Evolutionary conservation across 495 filamentous ascomycete species (phyloP).

Genomic region (Penicillium roqueforti): DNA sequence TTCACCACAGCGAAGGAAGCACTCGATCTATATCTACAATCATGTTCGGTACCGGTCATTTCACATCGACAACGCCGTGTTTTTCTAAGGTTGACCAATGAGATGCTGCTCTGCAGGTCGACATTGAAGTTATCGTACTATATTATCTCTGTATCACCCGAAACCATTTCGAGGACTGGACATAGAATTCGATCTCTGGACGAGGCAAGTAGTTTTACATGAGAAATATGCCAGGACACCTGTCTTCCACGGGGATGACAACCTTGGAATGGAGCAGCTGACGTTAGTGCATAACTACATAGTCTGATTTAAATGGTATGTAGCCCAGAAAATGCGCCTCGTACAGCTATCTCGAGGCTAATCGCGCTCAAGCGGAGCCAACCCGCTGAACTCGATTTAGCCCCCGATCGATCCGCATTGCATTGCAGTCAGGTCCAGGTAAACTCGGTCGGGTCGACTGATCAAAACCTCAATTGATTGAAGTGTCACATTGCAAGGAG

Average conservation of each 20-base stretch:
- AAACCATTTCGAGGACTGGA: too few relatives aligned
- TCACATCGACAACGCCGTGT: too few relatives aligned
- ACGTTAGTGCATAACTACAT: constrained; percentile 4
- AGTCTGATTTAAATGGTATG: constrained; percentile 10
- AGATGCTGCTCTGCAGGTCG: too few relatives aligned
- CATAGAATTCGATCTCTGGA: too few relatives aligned
- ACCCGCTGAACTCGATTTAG: neutral
- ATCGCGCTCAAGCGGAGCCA: neutral
- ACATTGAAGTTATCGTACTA: too few relatives aligned
- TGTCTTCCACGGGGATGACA: neutral
- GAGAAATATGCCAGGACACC: neutral
- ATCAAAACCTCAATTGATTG: neutral
- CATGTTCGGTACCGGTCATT: too few relatives aligned
- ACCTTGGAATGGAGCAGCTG: neutral
- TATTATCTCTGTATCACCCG: too few relatives aligned
- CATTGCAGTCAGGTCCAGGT: neutral
- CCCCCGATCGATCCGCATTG: neutral
- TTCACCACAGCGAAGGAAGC: too few relatives aligned
- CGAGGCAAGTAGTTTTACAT: too few relatives aligned
- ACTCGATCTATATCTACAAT: too few relatives aligned
- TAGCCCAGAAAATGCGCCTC: constrained; percentile 14
- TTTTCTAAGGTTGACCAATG: too few relatives aligned
- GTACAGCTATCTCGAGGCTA: constrained; percentile 1
- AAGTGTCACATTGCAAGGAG: constrained; percentile 19
- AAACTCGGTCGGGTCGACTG: neutral